A percentile compares a stretch with the other conserved stretches of the same genome.
These are phyloP conservation scores for Chrysochromulina parva DNA, from an alignment of 78 protist species.

Conservation along the genomic window DNA sequence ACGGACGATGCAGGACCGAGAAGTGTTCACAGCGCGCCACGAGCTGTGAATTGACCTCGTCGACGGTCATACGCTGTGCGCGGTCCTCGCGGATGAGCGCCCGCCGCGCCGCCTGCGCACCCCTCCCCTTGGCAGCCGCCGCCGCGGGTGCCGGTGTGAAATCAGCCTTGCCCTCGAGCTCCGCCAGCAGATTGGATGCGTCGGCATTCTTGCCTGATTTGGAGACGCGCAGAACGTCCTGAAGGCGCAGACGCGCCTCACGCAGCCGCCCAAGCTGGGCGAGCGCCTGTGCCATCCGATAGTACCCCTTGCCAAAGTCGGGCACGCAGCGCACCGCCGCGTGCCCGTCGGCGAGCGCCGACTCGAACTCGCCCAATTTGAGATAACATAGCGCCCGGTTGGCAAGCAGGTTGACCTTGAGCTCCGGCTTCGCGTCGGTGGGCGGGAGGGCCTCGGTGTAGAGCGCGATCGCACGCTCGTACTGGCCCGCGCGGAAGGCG, in stretches of 20 bases:
- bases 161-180: not conserved
- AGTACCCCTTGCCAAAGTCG: not conserved
- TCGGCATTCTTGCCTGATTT: not conserved
- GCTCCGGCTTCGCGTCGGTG: no score
- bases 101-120: not conserved
- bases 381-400: not conserved
- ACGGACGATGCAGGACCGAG: not conserved
- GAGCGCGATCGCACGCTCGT: not conserved
- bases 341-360: not conserved
- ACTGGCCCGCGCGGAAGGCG: not conserved
- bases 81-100: conserved; percentile 2
- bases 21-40: not conserved
- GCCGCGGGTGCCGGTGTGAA: not conserved
- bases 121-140: not conserved
- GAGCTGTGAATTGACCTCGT: not conserved
- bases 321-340: not conserved
- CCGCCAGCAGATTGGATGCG: not conserved
- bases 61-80: not conserved
- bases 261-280: not conserved
- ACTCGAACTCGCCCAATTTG: not conserved
- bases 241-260: not conserved
- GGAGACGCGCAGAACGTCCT: not conserved
- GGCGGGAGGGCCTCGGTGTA: not conserved
- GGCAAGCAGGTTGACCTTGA: not conserved
- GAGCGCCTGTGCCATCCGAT: not conserved